Conservation (phyloP, 169 alveolate species). For the Plasmodium chabaudi region DNA sequence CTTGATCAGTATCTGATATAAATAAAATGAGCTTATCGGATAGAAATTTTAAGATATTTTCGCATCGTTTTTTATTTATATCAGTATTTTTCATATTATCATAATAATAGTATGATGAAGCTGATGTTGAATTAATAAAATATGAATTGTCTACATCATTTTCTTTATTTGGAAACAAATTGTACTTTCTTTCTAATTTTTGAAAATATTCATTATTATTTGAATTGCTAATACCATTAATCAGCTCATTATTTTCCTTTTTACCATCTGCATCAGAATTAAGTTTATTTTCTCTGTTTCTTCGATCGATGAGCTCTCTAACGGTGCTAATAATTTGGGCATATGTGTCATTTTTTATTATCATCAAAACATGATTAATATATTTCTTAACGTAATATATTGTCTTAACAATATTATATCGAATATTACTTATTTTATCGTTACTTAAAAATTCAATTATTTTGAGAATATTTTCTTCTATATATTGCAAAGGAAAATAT, state of each 20-base stretch:
- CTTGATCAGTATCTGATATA: constrained; percentile 36
- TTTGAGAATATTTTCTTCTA: constrained; percentile 34
- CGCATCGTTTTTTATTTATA: constrained; percentile 53
- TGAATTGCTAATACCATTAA: neutral
- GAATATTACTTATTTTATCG: constrained; percentile 62
- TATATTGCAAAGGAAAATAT: constrained; percentile 57
- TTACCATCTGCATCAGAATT: neutral
- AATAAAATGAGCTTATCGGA: constrained; percentile 33
- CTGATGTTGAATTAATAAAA: constrained; percentile 36
- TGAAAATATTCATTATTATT: constrained; percentile 41
- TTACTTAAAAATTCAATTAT: constrained; percentile 32
- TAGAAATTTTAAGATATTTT: constrained; percentile 26
- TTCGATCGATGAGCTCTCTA: constrained; percentile 17
- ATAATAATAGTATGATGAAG: constrained; percentile 48
- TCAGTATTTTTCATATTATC: constrained; percentile 73
- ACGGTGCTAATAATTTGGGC: constrained; percentile 39
- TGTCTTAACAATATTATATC: constrained; percentile 61
- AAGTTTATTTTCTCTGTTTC: constrained; percentile 19
- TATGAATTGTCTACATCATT: constrained; percentile 19
- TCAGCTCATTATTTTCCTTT: neutral
- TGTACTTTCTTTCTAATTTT: constrained; percentile 24
- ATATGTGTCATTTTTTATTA: constrained; percentile 39
- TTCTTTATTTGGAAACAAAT: constrained; percentile 5
- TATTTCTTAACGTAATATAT: constrained; percentile 50
- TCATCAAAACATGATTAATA: constrained; percentile 36